phyloP scores from a whole-genome alignment of 2,329 filamentous ascomycete species.

The Diplodia seriata region DNA sequence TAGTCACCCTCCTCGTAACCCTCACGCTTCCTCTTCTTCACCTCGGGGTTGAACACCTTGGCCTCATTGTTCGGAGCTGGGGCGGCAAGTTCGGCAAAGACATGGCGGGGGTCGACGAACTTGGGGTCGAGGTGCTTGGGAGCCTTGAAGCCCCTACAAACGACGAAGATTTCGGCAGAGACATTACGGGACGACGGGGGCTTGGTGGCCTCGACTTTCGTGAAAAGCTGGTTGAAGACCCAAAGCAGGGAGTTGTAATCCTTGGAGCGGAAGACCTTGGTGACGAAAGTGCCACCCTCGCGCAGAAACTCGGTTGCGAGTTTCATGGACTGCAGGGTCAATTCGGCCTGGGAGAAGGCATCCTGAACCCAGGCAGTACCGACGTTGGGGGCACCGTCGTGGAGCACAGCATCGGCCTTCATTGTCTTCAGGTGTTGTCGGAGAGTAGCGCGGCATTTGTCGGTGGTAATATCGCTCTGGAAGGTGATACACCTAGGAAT shows the following conservation, averaged over 20 bases:
- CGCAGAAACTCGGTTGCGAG: constrained; percentile 91
- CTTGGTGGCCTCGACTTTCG: constrained; percentile 95
- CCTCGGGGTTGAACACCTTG: constrained; percentile 95
- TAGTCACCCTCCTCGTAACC: constrained; percentile 98
- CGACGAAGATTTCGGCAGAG: constrained; percentile 97
- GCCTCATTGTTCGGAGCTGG: constrained; percentile 93
- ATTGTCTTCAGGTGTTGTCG: constrained; percentile 89
- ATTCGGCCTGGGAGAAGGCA: constrained; percentile 95
- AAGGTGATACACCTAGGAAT: constrained; percentile 95
- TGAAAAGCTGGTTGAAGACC: constrained; percentile 97
- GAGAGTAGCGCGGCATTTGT: constrained; percentile 91
- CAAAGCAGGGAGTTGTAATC: constrained; percentile 95
- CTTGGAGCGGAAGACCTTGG: constrained; percentile 96
- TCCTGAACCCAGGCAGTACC: constrained; percentile 98
- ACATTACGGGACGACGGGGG: constrained; percentile 95
- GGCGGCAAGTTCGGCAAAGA: constrained; percentile 90
- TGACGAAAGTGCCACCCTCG: constrained; percentile 91
- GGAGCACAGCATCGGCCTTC: constrained; percentile 94
- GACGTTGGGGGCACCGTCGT: constrained; percentile 97
- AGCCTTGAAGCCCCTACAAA: constrained; percentile 93
- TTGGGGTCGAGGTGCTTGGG: constrained; percentile 92
- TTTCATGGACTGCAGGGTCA: constrained; percentile 89
- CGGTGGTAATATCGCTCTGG: constrained; percentile 96
- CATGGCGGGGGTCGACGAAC: constrained; percentile 85
- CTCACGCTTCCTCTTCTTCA: constrained; percentile 96